Base-by-base conservation (phyloP, 768 basidiomycete species). In the Hirschioporus abietinus region DNA sequence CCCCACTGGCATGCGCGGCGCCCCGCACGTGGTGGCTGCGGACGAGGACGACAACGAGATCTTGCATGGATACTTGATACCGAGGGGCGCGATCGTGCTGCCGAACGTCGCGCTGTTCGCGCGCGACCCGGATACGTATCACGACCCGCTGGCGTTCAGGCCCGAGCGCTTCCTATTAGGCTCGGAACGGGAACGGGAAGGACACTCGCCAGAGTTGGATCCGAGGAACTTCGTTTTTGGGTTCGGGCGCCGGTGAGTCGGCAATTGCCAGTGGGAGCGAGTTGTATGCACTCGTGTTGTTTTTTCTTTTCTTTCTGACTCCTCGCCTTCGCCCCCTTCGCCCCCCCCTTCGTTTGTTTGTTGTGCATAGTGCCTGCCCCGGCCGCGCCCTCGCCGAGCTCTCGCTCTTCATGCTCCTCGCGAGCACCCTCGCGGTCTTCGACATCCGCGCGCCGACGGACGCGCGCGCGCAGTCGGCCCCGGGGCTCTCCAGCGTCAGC, bases 201-300 rank as follows among this genome's bases (percentile, higher is more conserved):
- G 64, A 8, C 24, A 35, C 18, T n/a, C 27, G 20, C 10, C 57
- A 18, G 35, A 62, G n/a, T 18, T 24, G 35, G 84, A 84, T 71
- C 83, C 84, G 17, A 76, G 82, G n/a, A 67, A 69, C 60, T 81
- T 78, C 58, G 77, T 79, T 1, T 85, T 83, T 69, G 84, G 84
- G 12, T 85, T 84, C 66, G 83, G 83, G 12, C 75, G 83, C 65
- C 76, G 76, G 79, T 78, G 30, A 25, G 60, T 61, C 60, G 35
- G 15, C 15, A 7, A 36, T 36, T 15, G 7, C 15, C 7, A 7
- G 15, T 36, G 15, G 35, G 35, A 7, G 15, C 15, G 15, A 36
- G 15, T 7, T 36, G 7, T 15, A 7, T 36, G 35, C 35, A 36
- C 15, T 36, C 15, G 15, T 7, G 35, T 15, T 36, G 7, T 7